Conservation (phyloP, 2,329 filamentous ascomycete species). For the Talaromyces funiculosus region DNA sequence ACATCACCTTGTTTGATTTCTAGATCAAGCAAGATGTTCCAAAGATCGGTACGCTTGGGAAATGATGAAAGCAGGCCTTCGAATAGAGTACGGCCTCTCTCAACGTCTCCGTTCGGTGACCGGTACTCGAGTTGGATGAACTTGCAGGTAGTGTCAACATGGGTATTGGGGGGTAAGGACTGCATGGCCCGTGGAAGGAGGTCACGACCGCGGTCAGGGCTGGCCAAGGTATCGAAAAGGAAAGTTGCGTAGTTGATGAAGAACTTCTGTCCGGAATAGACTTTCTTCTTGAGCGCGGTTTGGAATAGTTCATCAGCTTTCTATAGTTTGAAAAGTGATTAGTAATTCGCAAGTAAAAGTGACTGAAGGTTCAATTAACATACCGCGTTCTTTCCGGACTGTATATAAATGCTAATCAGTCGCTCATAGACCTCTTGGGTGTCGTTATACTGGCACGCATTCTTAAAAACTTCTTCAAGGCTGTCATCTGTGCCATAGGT, state of each 20-base stretch:
- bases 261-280: slow-evolving; percentile 64
- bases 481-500: slow-evolving; percentile 79
- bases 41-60: slow-evolving; percentile 85
- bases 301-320: slow-evolving; percentile 88
- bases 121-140: slow-evolving; percentile 92
- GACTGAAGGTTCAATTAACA: slow-evolving; percentile 29
- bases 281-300: slow-evolving; percentile 82
- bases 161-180: slow-evolving; percentile 64
- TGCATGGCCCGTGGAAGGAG: slow-evolving; percentile 80
- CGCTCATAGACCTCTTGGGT: slow-evolving; percentile 82
- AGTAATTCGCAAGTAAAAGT: slow-evolving; percentile 12
- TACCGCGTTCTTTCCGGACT: slow-evolving; percentile 78
- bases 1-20: slow-evolving; percentile 61
- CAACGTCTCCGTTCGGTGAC: slow-evolving; percentile 72
- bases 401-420: slow-evolving; percentile 89
- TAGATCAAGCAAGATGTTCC: slow-evolving; percentile 85
- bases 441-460: slow-evolving; percentile 91
- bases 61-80: slow-evolving; percentile 78
- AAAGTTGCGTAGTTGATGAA: slow-evolving; percentile 96
- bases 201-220: slow-evolving; percentile 67
- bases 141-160: slow-evolving; percentile 72
- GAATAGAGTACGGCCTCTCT: slow-evolving; percentile 91
- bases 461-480: slow-evolving; percentile 80
- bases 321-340: slow-evolving; percentile 42
- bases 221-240: slow-evolving; percentile 66